Evolutionary conservation across 176 grass and related monocot genomes (phyloP).

Genomic region (Thalia dealbata): DNA sequence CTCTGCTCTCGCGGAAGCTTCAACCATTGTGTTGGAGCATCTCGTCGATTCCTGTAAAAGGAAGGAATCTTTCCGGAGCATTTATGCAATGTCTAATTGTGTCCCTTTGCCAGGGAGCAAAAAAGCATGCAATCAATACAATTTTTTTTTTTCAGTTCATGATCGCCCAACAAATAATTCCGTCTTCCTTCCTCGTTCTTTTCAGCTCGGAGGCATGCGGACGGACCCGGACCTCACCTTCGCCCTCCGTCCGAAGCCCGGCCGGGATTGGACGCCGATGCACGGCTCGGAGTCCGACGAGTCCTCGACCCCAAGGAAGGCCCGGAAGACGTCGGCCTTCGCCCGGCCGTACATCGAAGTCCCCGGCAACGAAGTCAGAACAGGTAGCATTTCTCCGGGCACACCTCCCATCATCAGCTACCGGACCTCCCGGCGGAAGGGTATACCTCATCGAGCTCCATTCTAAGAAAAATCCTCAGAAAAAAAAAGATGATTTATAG

Average conservation of each 20-base stretch:
- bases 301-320: constrained; percentile 26
- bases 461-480: constrained; percentile 14
- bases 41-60: neutral
- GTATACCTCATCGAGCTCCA: constrained; percentile 35
- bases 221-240: constrained; percentile 34
- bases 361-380: neutral
- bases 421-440: constrained; percentile 37
- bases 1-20: no score
- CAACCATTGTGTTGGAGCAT: neutral
- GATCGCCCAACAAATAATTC: no score
- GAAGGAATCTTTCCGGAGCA: neutral
- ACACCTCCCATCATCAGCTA: constrained; percentile 35
- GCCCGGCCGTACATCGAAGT: constrained; percentile 2
- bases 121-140: neutral
- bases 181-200: neutral
- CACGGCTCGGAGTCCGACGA: constrained; percentile 33
- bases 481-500: neutral
- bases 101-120: neutral
- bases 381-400: constrained; percentile 25
- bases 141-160: neutral
- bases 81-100: no score
- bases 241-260: constrained; percentile 19
- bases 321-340: constrained; percentile 12
- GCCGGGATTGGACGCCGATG: constrained; percentile 19
- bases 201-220: constrained; percentile 35